These are phyloP conservation scores for Colletotrichum truncatum DNA, from an alignment of 2,329 filamentous ascomycete species.

Conservation along the genomic window DNA sequence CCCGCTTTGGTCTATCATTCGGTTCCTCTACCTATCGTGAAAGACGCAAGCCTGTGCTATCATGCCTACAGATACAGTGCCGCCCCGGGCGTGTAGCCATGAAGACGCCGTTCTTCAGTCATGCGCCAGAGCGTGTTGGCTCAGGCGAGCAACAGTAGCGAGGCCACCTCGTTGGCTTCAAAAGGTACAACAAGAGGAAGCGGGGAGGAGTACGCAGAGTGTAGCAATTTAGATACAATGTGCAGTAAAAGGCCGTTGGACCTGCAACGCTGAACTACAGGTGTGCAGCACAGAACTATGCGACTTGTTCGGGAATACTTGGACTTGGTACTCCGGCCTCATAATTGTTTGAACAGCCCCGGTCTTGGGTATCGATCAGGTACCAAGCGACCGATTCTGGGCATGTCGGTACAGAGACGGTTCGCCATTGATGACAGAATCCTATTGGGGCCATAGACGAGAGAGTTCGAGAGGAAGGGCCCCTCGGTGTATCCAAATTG, in stretches of 20 bases:
- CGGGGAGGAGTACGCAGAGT: too few species aligned
- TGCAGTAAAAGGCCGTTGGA: too few species aligned
- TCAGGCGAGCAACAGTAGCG: background rate
- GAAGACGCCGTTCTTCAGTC: background rate
- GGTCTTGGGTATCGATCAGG: constrained; percentile 26
- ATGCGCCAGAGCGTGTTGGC: background rate
- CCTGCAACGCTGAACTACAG: too few species aligned
- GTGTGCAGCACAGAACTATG: background rate
- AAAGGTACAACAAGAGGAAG: too few species aligned
- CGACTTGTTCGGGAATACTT: background rate
- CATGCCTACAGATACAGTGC: background rate
- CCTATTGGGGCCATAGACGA: background rate
- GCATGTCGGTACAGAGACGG: constrained; percentile 1
- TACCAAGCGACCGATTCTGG: background rate
- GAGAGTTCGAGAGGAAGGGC: background rate
- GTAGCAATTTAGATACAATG: too few species aligned
- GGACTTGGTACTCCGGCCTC: background rate
- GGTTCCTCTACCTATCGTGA: background rate
- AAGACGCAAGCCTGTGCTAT: background rate
- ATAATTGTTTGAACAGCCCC: background rate
- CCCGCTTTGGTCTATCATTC: background rate
- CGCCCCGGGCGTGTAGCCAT: background rate
- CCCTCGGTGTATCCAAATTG: background rate
- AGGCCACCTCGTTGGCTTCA: background rate
- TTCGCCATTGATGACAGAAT: background rate